Evolutionary conservation across 1,284 basidiomycete genomes (phyloP).

Genomic region (Megacollybia platyphylla): DNA sequence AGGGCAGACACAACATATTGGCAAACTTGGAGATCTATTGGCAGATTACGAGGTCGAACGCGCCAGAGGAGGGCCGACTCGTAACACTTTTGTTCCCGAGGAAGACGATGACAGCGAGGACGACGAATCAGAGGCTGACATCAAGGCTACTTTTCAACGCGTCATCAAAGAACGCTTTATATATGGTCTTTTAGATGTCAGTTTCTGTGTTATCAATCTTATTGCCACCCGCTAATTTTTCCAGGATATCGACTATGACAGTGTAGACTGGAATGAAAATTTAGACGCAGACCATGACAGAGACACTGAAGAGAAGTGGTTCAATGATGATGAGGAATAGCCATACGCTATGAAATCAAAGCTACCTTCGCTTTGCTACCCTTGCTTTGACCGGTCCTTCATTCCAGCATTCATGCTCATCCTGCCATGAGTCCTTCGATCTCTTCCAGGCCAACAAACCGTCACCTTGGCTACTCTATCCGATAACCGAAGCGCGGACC

Average conservation of each 20-base stretch:
- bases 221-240: conserved; percentile 2
- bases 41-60: conserved; percentile 66
- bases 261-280: conserved; percentile 63
- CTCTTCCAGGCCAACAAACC: no score
- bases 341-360: no score
- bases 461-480: no score
- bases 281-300: conserved; percentile 50
- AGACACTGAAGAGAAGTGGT: conserved; percentile 63
- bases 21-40: conserved; percentile 53
- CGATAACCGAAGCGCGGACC: no score
- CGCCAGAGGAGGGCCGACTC: conserved; percentile 39
- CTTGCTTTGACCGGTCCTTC: no score
- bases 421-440: no score
- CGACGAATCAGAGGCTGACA: conserved; percentile 31
- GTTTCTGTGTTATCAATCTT: conserved; percentile 11
- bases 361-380: no score
- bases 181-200: conserved; percentile 61
- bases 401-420: no score
- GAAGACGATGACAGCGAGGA: conserved; percentile 26
- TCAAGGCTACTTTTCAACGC: conserved; percentile 39
- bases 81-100: conserved; percentile 42
- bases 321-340: conserved; percentile 52
- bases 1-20: conserved; percentile 46
- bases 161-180: conserved; percentile 57
- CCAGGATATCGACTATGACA: conserved; percentile 59